Evolutionary conservation across 179 eudicot genomes (phyloP).

Genomic region (Nepenthes alata): DNA sequence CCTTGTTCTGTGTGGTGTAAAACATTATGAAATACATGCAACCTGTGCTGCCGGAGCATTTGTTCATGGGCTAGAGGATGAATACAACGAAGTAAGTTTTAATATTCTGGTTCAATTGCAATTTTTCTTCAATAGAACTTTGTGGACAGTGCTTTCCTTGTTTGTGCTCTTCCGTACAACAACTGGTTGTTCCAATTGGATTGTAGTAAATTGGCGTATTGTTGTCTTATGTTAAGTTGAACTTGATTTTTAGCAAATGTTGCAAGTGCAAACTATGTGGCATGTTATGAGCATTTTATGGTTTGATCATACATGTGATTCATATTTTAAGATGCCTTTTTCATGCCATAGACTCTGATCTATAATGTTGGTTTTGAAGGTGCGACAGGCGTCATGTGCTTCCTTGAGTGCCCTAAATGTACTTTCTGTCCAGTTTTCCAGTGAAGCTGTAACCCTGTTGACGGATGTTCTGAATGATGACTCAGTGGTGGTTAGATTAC

Average conservation of each 20-base stretch:
- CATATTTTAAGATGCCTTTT: too few species aligned
- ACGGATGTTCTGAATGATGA: conserved; percentile 78
- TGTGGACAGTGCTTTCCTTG: neutral
- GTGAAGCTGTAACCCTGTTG: conserved; percentile 50
- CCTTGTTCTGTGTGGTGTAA: conserved; percentile 24
- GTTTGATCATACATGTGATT: neutral
- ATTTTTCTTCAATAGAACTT: neutral
- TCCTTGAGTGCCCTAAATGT: conserved; percentile 42
- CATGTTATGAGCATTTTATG: neutral
- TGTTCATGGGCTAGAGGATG: conserved; percentile 92
- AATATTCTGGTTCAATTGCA: neutral
- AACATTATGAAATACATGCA: conserved; percentile 27
- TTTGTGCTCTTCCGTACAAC: neutral
- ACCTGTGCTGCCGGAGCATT: conserved; percentile 63
- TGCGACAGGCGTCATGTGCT: conserved; percentile 67
- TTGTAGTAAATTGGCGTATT: too few species aligned
- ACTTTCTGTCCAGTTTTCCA: conserved; percentile 45
- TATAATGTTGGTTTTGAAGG: conserved; percentile 41
- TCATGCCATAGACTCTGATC: conserved; percentile 3
- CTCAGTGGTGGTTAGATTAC: conserved; percentile 50
- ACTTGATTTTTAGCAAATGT: too few species aligned
- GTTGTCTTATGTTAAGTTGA: too few species aligned
- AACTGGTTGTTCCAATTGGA: too few species aligned
- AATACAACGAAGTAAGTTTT: conserved; percentile 51
- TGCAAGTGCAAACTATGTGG: too few species aligned